Evolutionary conservation across 2,329 filamentous ascomycete species (phyloP), one percentile per base, ranked within the genome.

Genomic region (Colletotrichum tropicicola): DNA sequence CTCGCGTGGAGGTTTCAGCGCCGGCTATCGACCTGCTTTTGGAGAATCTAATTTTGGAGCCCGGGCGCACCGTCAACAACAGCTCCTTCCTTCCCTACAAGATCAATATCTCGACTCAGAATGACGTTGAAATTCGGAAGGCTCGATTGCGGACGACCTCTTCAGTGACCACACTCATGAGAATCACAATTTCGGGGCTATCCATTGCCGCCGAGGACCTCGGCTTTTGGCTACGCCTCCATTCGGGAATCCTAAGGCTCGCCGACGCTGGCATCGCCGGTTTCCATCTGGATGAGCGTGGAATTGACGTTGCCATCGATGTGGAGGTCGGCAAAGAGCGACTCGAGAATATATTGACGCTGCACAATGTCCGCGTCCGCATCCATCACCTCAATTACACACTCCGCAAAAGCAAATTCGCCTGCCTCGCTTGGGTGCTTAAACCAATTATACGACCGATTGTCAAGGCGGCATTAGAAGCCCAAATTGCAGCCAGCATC

Each of bases 31-130:
- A 98, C 71, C 85, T 98, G 5, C 81, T 98, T 1, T 81, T 98
- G 3, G 95, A 98, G 74, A 98, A 97, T 68, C 83, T 98, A 30
- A 91, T 98, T 65, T 84, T 98, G 30, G 93, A 98, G 73, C 95
- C 95, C 0, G 95, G 95, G 6, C 85, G 85, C 61, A 97, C 93
- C 0, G 85, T 97, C 71, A 95, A 97, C 75, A 82, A 91, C 67
- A 93, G 91, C 3, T 97, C 94, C 0, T 98, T 98, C 82, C 83
- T 98, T 1, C 95, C 95, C 0, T 95, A 93, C 79, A 89, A 89
- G 59, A 83, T 98, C 56, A 90, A 92, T 45, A 81, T 98, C 4
- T 90, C 94, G 68, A 95, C 92, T 0, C 91, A 91, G 76, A 98
- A 97, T 72, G 92, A 97, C 70, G 80, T 98, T 32, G 93, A 97